Base-by-base conservation (phyloP, 768 basidiomycete species). In the Suillus tomentosus region DNA sequence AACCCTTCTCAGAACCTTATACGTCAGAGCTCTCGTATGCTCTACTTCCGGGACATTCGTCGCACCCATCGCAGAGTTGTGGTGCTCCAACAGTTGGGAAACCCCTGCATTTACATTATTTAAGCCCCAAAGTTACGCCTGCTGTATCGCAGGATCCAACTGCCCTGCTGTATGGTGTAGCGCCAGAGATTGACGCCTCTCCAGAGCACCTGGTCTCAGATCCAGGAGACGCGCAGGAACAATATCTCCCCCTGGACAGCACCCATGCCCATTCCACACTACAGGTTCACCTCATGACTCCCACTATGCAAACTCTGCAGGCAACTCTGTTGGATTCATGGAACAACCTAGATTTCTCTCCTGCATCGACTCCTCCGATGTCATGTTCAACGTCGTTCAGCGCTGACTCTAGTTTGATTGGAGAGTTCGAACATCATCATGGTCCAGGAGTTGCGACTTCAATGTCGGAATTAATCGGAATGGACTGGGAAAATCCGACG, bases 11-110 rank as follows among this genome's bases (percentile, higher is more conserved):
- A 27, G 39, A 19, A 15, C 57, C 57, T 27, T 58, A 42, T 42
- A 58, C 40, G 10, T 58, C 57, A 58, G 57, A 58, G 11, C 57
- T 58, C 40, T 58, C 40, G 4, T 58, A 42, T 58, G 57, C 57
- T 42, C 40, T 58, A 24, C 24, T 42, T 42, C 40, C 57, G 17
- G 57, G 24, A 13, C 57, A 40, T 42, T 58, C 10, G 40, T 19
- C 40, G 56, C 39, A 27, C 6, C 40, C 11, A 27, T 27, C 56
- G 40, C 40, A 58, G 40, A 31, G 11, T 24, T 58, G 24, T 31
- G 10, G 40, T 27, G 19, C 17, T 17, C 40, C 24, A 24, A 39
- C 9, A 13, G 15, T 57, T 24, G 22, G 17, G 57, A 31, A 40
- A 40, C 24, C 57, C 40, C 57, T 13, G 11, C 57, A 42, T 31